phyloP scores from a whole-genome alignment of 2,329 filamentous ascomycete species.

The Botrytis fabae region DNA sequence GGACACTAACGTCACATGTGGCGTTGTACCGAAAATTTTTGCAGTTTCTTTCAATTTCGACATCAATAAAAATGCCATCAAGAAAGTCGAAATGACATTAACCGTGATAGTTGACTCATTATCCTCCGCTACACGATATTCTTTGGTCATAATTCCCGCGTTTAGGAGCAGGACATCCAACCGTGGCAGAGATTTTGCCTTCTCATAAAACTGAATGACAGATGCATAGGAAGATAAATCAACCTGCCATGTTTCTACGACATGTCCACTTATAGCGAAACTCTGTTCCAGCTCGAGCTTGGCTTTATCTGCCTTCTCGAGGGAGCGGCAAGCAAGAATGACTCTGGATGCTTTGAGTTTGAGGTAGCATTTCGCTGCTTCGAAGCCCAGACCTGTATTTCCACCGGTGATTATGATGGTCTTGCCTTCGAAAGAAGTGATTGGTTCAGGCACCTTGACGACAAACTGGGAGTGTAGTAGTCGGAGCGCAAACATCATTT shows the following conservation, averaged over 20 bases:
- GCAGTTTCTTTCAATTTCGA: neutral
- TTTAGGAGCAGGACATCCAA: neutral
- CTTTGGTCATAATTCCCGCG: neutral
- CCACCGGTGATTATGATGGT: neutral
- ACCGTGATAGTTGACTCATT: neutral
- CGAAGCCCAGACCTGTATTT: neutral
- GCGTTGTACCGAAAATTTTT: neutral
- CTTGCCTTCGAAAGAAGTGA: neutral
- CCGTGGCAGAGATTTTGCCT: neutral
- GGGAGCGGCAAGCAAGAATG: slow-evolving; percentile 31
- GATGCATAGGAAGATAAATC: slow-evolving; percentile 26
- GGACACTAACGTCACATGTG: neutral
- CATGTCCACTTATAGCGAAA: neutral
- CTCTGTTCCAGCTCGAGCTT: slow-evolving; percentile 26
- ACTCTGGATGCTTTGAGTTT: slow-evolving; percentile 10
- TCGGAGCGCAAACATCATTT: neutral
- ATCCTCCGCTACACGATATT: neutral
- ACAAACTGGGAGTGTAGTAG: neutral
- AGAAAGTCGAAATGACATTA: neutral
- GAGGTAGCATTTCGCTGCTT: neutral
- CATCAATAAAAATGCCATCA: neutral
- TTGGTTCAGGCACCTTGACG: neutral
- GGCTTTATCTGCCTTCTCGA: slow-evolving; percentile 29
- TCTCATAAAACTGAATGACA: slow-evolving; percentile 24
- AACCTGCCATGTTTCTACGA: slow-evolving; percentile 28